Percentiles rank a stretch among this genome's conserved stretches.
phyloP scores from a whole-genome alignment of 306 rosid genomes.

The Sphenostylis stenocarpa region DNA sequence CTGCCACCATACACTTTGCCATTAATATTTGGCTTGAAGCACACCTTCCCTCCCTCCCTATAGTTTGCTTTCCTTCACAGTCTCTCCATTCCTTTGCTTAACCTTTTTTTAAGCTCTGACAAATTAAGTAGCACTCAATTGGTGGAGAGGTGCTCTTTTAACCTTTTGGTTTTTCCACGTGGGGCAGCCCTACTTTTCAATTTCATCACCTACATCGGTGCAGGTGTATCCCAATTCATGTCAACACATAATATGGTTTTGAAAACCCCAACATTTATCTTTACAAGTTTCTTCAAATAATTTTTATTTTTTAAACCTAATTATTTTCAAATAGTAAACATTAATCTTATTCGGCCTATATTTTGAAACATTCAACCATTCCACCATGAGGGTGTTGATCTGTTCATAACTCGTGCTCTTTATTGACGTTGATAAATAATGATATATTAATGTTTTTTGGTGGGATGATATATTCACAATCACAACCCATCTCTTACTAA shows the following conservation, averaged over 20 bases:
- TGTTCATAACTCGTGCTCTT: too few species aligned
- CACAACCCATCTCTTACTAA: too few species aligned
- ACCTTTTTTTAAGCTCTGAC: slow-evolving; percentile 28
- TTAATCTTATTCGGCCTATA: neutral
- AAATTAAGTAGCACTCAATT: slow-evolving; percentile 29
- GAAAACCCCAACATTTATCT: neutral
- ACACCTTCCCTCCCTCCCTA: neutral
- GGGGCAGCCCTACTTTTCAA: slow-evolving; percentile 37
- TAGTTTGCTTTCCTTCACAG: slow-evolving; percentile 57
- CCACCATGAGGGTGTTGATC: too few species aligned
- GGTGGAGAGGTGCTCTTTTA: neutral
- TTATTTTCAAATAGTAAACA: neutral
- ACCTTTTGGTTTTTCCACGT: slow-evolving; percentile 47
- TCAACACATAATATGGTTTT: neutral
- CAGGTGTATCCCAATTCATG: slow-evolving; percentile 26
- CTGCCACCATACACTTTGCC: slow-evolving; percentile 64
- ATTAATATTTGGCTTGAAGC: slow-evolving; percentile 44
- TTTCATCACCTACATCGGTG: slow-evolving; percentile 17
- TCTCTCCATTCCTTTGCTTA: slow-evolving; percentile 41
- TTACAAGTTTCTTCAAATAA: neutral
- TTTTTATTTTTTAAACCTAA: neutral
- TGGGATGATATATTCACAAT: too few species aligned
- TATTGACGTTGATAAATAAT: too few species aligned
- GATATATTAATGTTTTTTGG: too few species aligned
- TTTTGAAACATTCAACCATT: too few species aligned